These are phyloP conservation scores for Rhizopus arrhizus DNA, from an alignment of 371 early-diverging fungal species.

Conservation along the genomic window DNA sequence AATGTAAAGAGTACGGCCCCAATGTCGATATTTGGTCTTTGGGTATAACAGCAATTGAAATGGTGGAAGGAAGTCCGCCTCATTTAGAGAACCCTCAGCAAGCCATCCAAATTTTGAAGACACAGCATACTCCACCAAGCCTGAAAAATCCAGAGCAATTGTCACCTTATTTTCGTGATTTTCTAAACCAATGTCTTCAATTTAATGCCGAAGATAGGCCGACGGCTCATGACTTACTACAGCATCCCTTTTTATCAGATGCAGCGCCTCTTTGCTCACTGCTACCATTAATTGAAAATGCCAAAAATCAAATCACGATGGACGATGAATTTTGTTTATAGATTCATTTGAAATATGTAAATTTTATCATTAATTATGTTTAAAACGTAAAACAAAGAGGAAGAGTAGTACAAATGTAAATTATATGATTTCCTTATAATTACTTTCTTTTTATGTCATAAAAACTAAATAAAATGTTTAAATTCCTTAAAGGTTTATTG, in stretches of 20 bases:
- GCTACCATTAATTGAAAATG: slow-evolving; percentile 17
- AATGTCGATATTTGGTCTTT: slow-evolving; percentile 91
- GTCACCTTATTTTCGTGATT: slow-evolving; percentile 74
- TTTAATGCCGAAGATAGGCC: slow-evolving; percentile 84
- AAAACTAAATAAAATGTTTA: no score
- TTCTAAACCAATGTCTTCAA: slow-evolving; percentile 78
- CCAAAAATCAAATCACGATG: slow-evolving; percentile 6
- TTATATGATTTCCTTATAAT: no score
- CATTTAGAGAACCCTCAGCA: slow-evolving; percentile 89
- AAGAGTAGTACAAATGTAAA: no score
- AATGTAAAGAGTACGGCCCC: slow-evolving; percentile 79
- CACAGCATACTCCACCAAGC: slow-evolving; percentile 68
- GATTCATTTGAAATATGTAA: no score
- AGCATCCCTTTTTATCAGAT: slow-evolving; percentile 34
- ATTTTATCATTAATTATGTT: no score
- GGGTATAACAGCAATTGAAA: slow-evolving; percentile 94
- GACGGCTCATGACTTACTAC: slow-evolving; percentile 69
- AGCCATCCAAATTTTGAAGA: slow-evolving; percentile 50
- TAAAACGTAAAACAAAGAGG: no score
- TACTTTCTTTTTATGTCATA: no score
- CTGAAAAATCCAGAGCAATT: slow-evolving; percentile 80
- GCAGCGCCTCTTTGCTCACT: slow-evolving; percentile 18
- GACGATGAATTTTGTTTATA: no score
- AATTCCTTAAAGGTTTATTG: no score
- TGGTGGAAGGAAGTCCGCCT: slow-evolving; percentile 95